These are phyloP conservation scores for Passiflora organensis DNA, from an alignment of 345 rosid species.

Conservation along the genomic window DNA sequence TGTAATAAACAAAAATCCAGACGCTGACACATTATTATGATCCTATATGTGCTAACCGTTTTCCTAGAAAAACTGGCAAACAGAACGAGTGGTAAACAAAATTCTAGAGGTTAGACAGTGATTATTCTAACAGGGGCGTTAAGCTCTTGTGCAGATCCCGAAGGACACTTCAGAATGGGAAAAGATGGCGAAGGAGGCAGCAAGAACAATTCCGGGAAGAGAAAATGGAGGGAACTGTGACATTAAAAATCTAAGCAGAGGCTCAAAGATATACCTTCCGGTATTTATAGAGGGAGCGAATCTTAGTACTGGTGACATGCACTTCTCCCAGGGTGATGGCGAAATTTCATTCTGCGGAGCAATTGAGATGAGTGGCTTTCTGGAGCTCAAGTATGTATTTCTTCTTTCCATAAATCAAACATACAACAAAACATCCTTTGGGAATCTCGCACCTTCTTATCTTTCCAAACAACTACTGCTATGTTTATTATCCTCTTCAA, in stretches of 20 bases:
- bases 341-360: slow-evolving; percentile 94
- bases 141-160: slow-evolving; percentile 41
- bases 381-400: slow-evolving; percentile 66
- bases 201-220: slow-evolving; percentile 86
- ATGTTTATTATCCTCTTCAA: too few relatives aligned
- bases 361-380: slow-evolving; percentile 90
- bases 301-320: slow-evolving; percentile 91
- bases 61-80: too few relatives aligned
- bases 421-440: too few relatives aligned
- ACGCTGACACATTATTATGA: too few relatives aligned
- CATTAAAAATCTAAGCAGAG: slow-evolving; percentile 82
- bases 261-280: slow-evolving; percentile 78
- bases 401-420: too few relatives aligned
- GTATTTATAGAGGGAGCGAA: slow-evolving; percentile 90
- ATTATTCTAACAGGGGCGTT: slow-evolving; percentile 13
- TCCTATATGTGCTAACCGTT: too few relatives aligned
- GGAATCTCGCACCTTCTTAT: too few relatives aligned
- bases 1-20: too few relatives aligned
- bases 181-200: slow-evolving; percentile 63
- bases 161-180: slow-evolving; percentile 72
- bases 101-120: too few relatives aligned
- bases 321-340: slow-evolving; percentile 95
- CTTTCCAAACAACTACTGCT: too few relatives aligned
- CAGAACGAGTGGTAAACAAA: too few relatives aligned
- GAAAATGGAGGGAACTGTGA: slow-evolving; percentile 98